phyloP scores from a whole-genome alignment of 768 basidiomycete species.

The Lactarius evosmus region DNA sequence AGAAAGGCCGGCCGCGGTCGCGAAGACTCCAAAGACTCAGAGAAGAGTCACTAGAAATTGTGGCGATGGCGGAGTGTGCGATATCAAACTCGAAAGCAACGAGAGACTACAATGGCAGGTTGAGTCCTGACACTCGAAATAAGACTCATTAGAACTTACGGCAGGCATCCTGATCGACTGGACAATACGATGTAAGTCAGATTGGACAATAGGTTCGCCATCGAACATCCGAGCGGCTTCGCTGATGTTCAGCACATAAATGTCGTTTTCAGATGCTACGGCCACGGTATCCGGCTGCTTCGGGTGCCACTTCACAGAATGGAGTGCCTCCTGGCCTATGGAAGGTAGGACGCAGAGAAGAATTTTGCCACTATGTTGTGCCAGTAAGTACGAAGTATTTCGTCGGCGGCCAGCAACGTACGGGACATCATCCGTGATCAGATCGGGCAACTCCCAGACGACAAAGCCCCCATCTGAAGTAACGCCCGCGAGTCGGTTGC shows the following conservation, averaged over 20 bases:
- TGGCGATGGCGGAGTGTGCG: constrained; percentile 70
- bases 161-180: constrained; percentile 67
- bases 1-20: constrained; percentile 65
- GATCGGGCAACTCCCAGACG: constrained; percentile 81
- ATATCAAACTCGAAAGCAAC: constrained; percentile 86
- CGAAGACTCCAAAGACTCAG: constrained; percentile 80
- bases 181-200: constrained; percentile 65
- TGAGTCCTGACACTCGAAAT: background rate
- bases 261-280: constrained; percentile 73
- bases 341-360: constrained; percentile 69
- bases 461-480: constrained; percentile 88
- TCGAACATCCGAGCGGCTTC: constrained; percentile 57
- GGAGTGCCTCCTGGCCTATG: constrained; percentile 56
- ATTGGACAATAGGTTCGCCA: constrained; percentile 63
- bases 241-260: constrained; percentile 72
- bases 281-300: constrained; percentile 77
- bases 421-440: constrained; percentile 86
- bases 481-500: constrained; percentile 78
- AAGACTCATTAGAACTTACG: constrained; percentile 44
- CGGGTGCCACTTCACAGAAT: constrained; percentile 87
- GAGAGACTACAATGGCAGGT: constrained; percentile 50
- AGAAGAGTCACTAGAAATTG: constrained; percentile 79
- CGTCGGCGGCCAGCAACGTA: constrained; percentile 40
- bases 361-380: constrained; percentile 52
- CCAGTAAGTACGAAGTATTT: constrained; percentile 9